Evolutionary conservation across 2,329 filamentous ascomycete genomes (phyloP), one percentile per base, ranked within the genome.

Genomic region (Stromatinia cepivora): DNA sequence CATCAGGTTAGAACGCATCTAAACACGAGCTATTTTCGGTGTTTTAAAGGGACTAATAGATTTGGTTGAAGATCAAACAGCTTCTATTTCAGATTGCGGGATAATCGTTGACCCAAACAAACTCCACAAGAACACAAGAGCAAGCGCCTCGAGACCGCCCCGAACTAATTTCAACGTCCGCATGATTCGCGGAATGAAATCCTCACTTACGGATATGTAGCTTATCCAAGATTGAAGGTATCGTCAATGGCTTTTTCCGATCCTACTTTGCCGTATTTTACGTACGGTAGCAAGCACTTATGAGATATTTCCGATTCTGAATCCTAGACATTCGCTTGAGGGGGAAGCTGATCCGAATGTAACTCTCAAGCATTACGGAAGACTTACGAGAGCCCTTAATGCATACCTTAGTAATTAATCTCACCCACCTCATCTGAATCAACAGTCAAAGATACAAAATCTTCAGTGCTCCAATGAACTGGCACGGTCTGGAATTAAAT

Each of bases 341-440:
- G 45, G 36, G 65, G 54, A 61, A 67, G 39, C 31, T 67, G 53
- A 50, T 67, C 54, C 65, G 65, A 67, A 67, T 57, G 64, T 36
- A 57, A 66, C 64, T 58, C 31, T 11, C 45, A 63, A 22, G 59
- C 59, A 50, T 63, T 36, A 31, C 34, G 34, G 46, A 52, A 53
- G 34, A 65, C 62, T 39, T 52, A 54, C 46, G 50, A 65, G 62
- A 65, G 62, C 50, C 52, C 53, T 59, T 59, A 31, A 67, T 50
- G n/a, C 39, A 67, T 61, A 20, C 42, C 31, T 67, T 31, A 48
- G 36, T 52, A 48, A n/a, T n/a, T n/a, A 42, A 42, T 46, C 65
- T 59, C 59, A 48, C 45, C 42, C 34, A 39, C 28, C 48, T 31
- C n/a, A 45, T 62, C 28, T 66, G 36, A 45, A 34, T 50, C 36